phyloP scores from a whole-genome alignment of 495 filamentous ascomycete genomes.

The Aspergillus baeticus region DNA sequence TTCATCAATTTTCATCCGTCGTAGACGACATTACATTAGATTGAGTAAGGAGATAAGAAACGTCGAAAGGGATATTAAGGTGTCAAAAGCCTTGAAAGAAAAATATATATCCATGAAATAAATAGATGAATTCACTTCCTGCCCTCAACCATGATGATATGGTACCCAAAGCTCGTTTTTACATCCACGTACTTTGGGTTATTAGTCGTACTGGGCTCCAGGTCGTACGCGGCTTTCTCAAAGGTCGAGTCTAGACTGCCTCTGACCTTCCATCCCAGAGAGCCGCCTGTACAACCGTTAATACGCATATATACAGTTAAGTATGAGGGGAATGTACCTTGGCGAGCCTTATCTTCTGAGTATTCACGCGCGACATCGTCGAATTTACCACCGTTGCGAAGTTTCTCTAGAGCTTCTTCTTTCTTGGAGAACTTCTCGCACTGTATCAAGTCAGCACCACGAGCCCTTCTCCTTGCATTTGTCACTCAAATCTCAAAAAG shows the following conservation, averaged over 20 bases:
- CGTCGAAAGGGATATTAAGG: neutral
- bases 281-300: slow-evolving; percentile 56
- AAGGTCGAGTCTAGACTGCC: slow-evolving; percentile 73
- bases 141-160: slow-evolving; percentile 87
- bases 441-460: slow-evolving; percentile 33
- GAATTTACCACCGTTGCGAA: slow-evolving; percentile 76
- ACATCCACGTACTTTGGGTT: slow-evolving; percentile 76
- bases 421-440: slow-evolving; percentile 88
- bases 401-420: slow-evolving; percentile 79
- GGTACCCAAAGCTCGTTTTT: slow-evolving; percentile 87
- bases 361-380: slow-evolving; percentile 85
- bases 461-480: neutral
- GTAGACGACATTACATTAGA: neutral
- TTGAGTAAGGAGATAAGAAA: neutral
- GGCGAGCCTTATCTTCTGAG: slow-evolving; percentile 85
- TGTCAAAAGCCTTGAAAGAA: neutral
- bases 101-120: slow-evolving; percentile 1
- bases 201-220: slow-evolving; percentile 73
- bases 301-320: neutral
- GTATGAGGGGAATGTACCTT: slow-evolving; percentile 50
- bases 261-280: slow-evolving; percentile 79
- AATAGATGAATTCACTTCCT: slow-evolving; percentile 46
- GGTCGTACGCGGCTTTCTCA: slow-evolving; percentile 76
- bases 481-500: neutral
- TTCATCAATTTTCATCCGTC: neutral